Evolutionary conservation across 306 rosid genomes (phyloP), one percentile per base, ranked within the genome.

Genomic region (Sicyos edulis): DNA sequence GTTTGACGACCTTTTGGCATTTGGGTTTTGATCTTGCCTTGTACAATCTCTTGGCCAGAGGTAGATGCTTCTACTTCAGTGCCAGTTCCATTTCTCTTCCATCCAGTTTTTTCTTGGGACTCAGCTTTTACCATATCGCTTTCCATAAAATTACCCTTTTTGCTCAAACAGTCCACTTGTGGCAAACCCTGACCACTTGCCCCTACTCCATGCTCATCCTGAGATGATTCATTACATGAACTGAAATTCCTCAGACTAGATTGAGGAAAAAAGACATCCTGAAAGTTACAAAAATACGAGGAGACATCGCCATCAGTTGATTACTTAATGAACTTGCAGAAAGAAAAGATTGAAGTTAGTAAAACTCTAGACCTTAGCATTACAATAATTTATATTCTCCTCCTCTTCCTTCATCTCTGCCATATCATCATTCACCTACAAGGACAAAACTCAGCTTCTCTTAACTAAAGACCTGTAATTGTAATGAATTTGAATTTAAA

Each of bases 331-430:
- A 44, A 59, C 51, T 8, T 47, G 53, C 22, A 44, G 63, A 8
- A 56, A 53, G 64, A 70, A 65, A 75, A 75, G 70, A 52, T 51
- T 69, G 44, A 29, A 63, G 59, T 71, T 22, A 65, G 78, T 76
- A 78, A 76, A 67, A 49, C 22, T 51, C 73, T 52, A 37, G 21
- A 85, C 87, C 89, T 83, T 78, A 50, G 57, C 70, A 78, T 45
- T 29, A 66, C 20, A 58, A 57, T 51, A 74, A 65, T 81, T 83
- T 12, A 76, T 78, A 76, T 69, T 85, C 77, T 82, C 91, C 74
- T 87, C 89, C 42, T 86, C 92, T 60, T 91, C 99, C 77, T 76
- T 84, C 79, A 79, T 79, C 81, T 91, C 98, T 40, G 79, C 71
- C 79, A 81, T 76, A 74, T 86, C 96, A 67, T 88, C 90, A 47